Evolutionary conservation across 371 early-diverging fungal species (phyloP).

Genomic region (Gilbertella persicaria): DNA sequence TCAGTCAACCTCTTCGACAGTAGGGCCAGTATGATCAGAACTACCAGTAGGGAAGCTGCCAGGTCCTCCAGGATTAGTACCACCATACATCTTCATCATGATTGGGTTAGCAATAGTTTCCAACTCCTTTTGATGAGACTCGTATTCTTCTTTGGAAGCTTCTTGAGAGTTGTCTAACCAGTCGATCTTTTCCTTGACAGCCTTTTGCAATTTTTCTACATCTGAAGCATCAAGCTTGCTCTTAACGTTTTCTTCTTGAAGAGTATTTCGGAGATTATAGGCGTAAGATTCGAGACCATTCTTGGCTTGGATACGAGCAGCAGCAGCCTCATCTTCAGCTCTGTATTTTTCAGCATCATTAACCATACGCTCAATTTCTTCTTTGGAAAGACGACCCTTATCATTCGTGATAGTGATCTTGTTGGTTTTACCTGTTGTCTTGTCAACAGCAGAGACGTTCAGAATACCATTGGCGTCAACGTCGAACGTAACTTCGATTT

Average conservation of each 20-base stretch:
- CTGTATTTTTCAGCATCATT: slow-evolving; percentile 86
- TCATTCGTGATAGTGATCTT: slow-evolving; percentile 92
- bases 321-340: slow-evolving; percentile 84
- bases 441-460: slow-evolving; percentile 91
- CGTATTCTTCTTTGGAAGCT: slow-evolving; percentile 91
- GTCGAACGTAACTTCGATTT: slow-evolving; percentile 91
- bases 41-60: slow-evolving; percentile 80
- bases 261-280: slow-evolving; percentile 82
- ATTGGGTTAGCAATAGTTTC: slow-evolving; percentile 89
- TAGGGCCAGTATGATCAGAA: slow-evolving; percentile 61
- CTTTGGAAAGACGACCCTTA: slow-evolving; percentile 83
- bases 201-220: slow-evolving; percentile 79
- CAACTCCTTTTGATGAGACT: slow-evolving; percentile 83
- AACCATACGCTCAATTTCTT: slow-evolving; percentile 91
- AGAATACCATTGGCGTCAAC: slow-evolving; percentile 93
- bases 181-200: slow-evolving; percentile 81
- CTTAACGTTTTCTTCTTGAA: slow-evolving; percentile 79
- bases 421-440: slow-evolving; percentile 76
- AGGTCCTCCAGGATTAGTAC: slow-evolving; percentile 64
- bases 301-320: slow-evolving; percentile 79
- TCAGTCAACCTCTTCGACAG: slow-evolving; percentile 55
- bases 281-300: slow-evolving; percentile 87
- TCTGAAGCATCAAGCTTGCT: slow-evolving; percentile 65
- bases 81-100: slow-evolving; percentile 76
- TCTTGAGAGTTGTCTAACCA: slow-evolving; percentile 85